These are phyloP conservation scores for Penicillium sp. DNA, from an alignment of 2,329 filamentous ascomycete species.

Conservation along the genomic window DNA sequence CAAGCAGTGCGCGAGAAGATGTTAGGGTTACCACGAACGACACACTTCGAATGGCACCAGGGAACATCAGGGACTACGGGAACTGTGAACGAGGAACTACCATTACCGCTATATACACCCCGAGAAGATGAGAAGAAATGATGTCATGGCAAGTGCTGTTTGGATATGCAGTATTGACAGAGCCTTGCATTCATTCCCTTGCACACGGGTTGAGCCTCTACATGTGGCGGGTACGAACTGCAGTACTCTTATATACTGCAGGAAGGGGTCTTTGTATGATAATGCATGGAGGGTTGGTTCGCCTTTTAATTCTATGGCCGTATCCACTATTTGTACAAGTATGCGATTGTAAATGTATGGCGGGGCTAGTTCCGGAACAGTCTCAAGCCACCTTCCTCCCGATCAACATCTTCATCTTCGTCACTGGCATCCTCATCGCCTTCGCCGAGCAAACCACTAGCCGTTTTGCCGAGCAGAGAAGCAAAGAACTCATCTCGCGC, in stretches of 20 bases:
- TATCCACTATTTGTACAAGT: conserved; percentile 8
- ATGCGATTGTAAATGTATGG: background rate
- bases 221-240: background rate
- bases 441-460: conserved; percentile 64
- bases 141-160: background rate
- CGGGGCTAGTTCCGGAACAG: conserved; percentile 29
- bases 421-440: conserved; percentile 48
- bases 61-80: background rate
- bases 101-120: conserved; percentile 2
- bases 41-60: conserved; percentile 15
- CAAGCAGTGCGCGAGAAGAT: conserved; percentile 25
- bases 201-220: background rate
- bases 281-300: conserved; percentile 2
- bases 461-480: conserved; percentile 63
- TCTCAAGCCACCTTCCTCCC: conserved; percentile 32
- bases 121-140: background rate
- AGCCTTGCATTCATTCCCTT: background rate
- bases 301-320: conserved; percentile 4
- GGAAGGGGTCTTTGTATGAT: background rate
- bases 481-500: conserved; percentile 76
- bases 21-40: conserved; percentile 21
- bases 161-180: background rate
- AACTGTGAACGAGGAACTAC: background rate
- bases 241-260: background rate
- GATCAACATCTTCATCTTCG: conserved; percentile 28